Evolutionary conservation across 805 yeast genomes (phyloP), one percentile per base, ranked within the genome.

Genomic region (Candida methanosorbosa): DNA sequence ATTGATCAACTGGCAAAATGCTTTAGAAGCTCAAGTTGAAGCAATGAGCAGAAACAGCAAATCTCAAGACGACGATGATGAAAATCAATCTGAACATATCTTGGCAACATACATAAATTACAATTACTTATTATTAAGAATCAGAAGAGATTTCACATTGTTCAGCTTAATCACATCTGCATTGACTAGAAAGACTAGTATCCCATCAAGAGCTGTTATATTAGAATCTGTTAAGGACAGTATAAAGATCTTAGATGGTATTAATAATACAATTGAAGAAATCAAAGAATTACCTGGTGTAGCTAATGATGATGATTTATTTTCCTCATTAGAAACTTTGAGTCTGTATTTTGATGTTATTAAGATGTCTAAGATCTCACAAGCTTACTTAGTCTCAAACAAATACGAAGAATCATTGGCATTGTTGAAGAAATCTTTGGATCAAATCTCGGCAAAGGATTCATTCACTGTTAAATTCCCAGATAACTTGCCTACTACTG

Each of bases 261-360:
- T 84, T 26, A 54, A 68, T 11, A 60, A 66, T 31, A 75, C 81
- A 14, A 52, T 80, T 24, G 58, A 57, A 3, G 80, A 79, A 43
- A 58, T 86, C 30, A 65, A 71, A 49, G 95, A 86, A 40, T 67
- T 92, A 34, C 96, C 97, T 0, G 97, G 97, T 66, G 95, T 90
- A 15, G 77, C 81, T 50, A 83, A 84, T 35, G 95, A 86, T 52
- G 92, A 82, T 35, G 78, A 70, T 17, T 65, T 90, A 36, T 54
- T 63, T 41, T 58, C 60, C 6, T 72, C 80, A 8, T 62, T 92
- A 29, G 66, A 63, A 11, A 45, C 66, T 13, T 58, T 85, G 45
- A 59, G 62, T 21, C 48, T 52, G 8, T 75, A 63, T 40, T 82
- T 70, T 54, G 46, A 49, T n/a, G 58, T 69, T 26, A 45, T 57